Conservation (phyloP, 2,329 filamentous ascomycete species). For the Grosmannia serpens region DNA sequence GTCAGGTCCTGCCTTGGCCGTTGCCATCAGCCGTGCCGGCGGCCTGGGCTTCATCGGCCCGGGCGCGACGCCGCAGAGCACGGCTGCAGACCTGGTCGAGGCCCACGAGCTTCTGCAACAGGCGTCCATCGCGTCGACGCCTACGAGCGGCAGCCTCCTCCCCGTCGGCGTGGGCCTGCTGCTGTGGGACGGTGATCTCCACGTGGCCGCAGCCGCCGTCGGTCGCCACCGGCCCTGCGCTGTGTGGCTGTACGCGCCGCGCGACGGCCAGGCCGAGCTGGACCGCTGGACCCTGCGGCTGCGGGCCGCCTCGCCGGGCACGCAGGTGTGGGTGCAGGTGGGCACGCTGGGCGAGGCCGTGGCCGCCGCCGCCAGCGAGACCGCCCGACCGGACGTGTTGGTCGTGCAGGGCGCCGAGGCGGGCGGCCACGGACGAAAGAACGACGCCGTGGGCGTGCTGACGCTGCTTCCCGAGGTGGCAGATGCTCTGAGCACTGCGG, state of each 20-base stretch:
- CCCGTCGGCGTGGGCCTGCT: conserved; percentile 53
- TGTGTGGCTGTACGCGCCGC: conserved; percentile 57
- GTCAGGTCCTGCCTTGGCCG: conserved; percentile 24
- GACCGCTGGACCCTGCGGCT: conserved; percentile 19
- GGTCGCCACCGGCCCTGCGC: conserved; percentile 41
- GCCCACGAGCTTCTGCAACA: neutral
- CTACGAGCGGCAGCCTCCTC: conserved; percentile 17
- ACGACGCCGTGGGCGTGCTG: conserved; percentile 40
- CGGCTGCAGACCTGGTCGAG: neutral
- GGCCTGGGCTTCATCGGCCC: conserved; percentile 24
- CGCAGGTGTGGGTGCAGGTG: conserved; percentile 39
- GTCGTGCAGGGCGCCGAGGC: conserved; percentile 54
- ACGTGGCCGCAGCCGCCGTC: conserved; percentile 36
- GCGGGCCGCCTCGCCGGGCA: conserved; percentile 25
- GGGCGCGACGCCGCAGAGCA: conserved; percentile 7
- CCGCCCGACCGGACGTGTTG: conserved; percentile 46
- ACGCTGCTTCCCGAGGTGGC: conserved; percentile 46
- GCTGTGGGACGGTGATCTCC: conserved; percentile 34
- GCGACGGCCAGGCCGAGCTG: conserved; percentile 24
- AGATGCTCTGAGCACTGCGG: conserved; percentile 27
- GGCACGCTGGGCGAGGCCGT: conserved; percentile 46
- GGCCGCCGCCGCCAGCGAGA: conserved; percentile 32
- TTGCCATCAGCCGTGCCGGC: conserved; percentile 27
- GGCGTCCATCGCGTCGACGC: conserved; percentile 20
- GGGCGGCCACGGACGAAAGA: conserved; percentile 47